Conservation (phyloP, 2,329 filamentous ascomycete genomes). For the Neonectria coccinea region DNA sequence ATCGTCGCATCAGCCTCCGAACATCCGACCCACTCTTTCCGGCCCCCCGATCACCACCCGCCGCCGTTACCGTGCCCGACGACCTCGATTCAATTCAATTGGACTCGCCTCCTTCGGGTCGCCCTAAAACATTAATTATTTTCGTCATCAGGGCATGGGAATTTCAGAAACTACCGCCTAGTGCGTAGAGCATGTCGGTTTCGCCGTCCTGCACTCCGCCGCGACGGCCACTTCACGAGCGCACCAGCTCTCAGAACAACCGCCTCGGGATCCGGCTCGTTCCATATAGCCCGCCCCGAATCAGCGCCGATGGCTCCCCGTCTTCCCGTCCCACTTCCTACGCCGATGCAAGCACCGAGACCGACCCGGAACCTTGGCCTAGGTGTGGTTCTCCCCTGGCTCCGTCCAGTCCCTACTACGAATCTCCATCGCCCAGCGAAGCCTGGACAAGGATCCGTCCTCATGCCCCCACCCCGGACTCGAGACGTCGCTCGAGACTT, state of each 20-base stretch:
- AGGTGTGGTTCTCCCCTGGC: conserved; percentile 33
- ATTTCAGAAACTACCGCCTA: conserved; percentile 35
- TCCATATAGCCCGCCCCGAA: conserved; percentile 53
- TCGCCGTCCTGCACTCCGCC: conserved; percentile 47
- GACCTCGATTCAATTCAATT: conserved; percentile 23
- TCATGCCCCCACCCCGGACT: conserved; percentile 29
- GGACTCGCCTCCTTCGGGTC: conserved; percentile 6
- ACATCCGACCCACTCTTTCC: conserved; percentile 34
- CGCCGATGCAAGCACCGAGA: conserved; percentile 40
- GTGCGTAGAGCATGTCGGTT: conserved; percentile 51
- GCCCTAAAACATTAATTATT: conserved; percentile 8
- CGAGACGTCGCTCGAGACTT: conserved; percentile 33
- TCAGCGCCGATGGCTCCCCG: conserved; percentile 49
- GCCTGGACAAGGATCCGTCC: conserved; percentile 36
- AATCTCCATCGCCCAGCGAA: conserved; percentile 42
- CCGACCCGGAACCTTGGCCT: conserved; percentile 35
- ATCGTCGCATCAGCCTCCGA: conserved; percentile 25
- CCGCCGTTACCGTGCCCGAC: conserved; percentile 24
- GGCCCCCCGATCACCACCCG: conserved; percentile 25
- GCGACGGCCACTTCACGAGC: conserved; percentile 46
- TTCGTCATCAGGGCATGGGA: conserved; percentile 39
- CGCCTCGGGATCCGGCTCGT: conserved; percentile 53
- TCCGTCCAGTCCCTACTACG: conserved; percentile 39
- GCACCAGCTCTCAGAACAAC: conserved; percentile 45
- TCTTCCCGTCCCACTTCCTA: conserved; percentile 43